Evolutionary conservation across 179 eudicot species (phyloP), one percentile per base, ranked within the genome.

Genomic region (Silene noctiflora): DNA sequence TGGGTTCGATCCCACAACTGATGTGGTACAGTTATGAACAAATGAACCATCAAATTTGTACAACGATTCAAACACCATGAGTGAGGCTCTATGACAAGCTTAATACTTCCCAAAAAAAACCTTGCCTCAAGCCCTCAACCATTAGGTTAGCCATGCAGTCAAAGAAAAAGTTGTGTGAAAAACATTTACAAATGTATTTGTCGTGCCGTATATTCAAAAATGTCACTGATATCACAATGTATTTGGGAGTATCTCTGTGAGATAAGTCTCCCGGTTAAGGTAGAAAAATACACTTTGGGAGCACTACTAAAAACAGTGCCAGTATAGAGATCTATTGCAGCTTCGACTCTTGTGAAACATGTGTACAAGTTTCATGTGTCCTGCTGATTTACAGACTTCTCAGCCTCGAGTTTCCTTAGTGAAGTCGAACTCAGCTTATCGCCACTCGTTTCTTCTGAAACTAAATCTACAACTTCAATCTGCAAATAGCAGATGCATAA

Each of bases 381-480:
- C 73, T 81, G 83, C 67, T 76, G 78, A 39, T 76, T 66, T 67
- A 21, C 75, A 31, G 69, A 71, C 69, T 88, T 88, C 83, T 89
- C 90, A 19, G 91, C 91, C 76, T 91, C 96, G 14, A 81, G 88
- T 83, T 82, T 91, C 76, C 97, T 87, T 59, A 91, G 80, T 24
- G 90, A 83, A 0, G 91, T 83, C 39, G 97, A 91, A 80, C 96
- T 90, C 73, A 94, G 74, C 84, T 94, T 90, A 35, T 87, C 89
- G 29, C 92, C 91, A 53, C 85, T 81, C 24, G 80, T 81, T 78
- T 75, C 90, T 72, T 87, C 97, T 25, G 93, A 81, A 11, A 90
- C 86, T 64, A 93, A 81, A 84, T 91, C 93, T 10, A 91, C 95
- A 68, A 95, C 90, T 90, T 91, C 98, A 79, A 93, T 87, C 96